A percentile compares a stretch with the other conserved stretches of the same genome.
phyloP scores from a whole-genome alignment of 2,329 filamentous ascomycete species.

The Corinectria fuckeliana region DNA sequence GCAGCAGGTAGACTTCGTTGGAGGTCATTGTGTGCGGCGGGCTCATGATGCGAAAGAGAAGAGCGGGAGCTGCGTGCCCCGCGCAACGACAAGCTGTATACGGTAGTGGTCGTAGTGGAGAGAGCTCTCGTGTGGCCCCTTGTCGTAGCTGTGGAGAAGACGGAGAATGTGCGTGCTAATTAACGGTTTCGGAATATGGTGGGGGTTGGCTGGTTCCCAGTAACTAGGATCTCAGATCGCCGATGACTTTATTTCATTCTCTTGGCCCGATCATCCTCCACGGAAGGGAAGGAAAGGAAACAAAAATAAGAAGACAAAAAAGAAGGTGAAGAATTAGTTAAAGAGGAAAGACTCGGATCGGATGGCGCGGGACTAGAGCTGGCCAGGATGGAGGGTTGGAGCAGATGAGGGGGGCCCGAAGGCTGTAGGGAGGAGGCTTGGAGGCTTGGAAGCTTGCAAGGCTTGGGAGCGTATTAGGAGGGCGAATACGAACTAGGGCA shows the following conservation, averaged over 20 bases:
- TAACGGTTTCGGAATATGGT: conserved; percentile 8
- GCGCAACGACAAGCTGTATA: conserved; percentile 34
- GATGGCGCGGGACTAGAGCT: no score
- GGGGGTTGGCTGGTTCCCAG: background rate
- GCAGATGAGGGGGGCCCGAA: background rate
- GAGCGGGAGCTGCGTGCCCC: conserved; percentile 39
- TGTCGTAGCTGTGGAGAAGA: conserved; percentile 30
- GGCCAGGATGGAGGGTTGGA: conserved; percentile 2
- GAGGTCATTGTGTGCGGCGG: conserved; percentile 66
- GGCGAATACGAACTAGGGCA: conserved; percentile 11
- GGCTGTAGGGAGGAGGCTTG: conserved; percentile 1
- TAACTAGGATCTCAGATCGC: background rate
- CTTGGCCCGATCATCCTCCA: background rate
- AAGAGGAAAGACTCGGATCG: background rate
- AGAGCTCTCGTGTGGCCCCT: conserved; percentile 29
- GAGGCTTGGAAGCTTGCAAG: background rate
- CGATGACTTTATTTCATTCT: background rate
- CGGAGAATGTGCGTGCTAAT: conserved; percentile 15
- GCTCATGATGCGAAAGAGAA: conserved; percentile 55
- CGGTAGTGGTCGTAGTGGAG: conserved; percentile 3
- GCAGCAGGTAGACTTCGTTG: conserved; percentile 83
- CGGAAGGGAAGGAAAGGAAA: background rate
- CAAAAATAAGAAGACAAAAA: background rate
- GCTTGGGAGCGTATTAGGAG: no score
- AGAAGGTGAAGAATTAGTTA: background rate